These are phyloP conservation scores for Aspergillus calidoustus DNA, from an alignment of 2,329 filamentous ascomycete genomes.

Conservation along the genomic window DNA sequence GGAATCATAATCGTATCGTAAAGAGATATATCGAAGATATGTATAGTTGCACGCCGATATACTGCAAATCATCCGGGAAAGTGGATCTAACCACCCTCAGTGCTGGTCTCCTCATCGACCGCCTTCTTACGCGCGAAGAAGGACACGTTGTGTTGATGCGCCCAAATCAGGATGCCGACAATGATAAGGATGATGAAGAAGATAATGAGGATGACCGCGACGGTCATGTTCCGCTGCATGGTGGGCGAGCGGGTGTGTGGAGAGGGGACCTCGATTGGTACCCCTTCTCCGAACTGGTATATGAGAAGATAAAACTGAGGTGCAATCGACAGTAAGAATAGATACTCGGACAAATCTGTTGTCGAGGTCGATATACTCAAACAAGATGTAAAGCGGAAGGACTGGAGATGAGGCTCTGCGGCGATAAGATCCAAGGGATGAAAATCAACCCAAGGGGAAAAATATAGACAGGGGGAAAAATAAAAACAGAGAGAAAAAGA, in stretches of 20 bases:
- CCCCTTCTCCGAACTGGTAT: background rate
- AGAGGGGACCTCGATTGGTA: background rate
- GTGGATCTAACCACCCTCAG: slow-evolving; percentile 22
- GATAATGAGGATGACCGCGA: slow-evolving; percentile 56
- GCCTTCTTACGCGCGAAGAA: slow-evolving; percentile 37
- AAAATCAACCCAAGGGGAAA: background rate
- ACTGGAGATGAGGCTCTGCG: background rate
- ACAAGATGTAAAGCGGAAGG: no score
- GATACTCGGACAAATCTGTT: background rate
- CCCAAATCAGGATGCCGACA: slow-evolving; percentile 45
- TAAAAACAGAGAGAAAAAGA: slow-evolving; percentile 1
- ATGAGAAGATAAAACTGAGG: background rate
- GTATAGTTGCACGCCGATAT: background rate
- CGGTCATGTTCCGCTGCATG: slow-evolving; percentile 53
- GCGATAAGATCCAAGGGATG: background rate
- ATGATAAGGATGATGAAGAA: slow-evolving; percentile 53
- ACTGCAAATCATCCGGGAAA: background rate
- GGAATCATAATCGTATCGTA: background rate
- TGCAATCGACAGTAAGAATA: background rate
- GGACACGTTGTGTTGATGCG: slow-evolving; percentile 37
- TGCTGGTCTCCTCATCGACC: slow-evolving; percentile 37
- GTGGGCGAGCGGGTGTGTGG: slow-evolving; percentile 18
- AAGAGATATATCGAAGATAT: background rate
- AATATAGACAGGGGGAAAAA: background rate
- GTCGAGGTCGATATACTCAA: no score